Conservation (phyloP, 1,284 basidiomycete genomes). For the Phellinidium pouzarii region DNA sequence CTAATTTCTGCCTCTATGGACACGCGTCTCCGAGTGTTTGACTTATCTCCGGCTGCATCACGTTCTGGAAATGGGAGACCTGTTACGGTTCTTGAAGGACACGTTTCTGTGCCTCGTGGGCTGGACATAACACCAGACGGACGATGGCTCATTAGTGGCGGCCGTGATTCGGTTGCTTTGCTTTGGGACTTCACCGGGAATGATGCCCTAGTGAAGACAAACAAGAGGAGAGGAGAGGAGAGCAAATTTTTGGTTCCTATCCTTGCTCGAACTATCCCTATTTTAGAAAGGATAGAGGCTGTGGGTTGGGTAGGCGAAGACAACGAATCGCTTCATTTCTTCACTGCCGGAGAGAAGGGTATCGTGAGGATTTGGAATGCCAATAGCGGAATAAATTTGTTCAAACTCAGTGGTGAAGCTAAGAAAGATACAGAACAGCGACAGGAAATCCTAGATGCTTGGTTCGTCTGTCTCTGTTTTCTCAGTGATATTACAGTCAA, state of each 20-base stretch:
- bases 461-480: conserved; percentile 43
- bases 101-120: conserved; percentile 86
- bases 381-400: conserved; percentile 55
- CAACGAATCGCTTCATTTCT: conserved; percentile 52
- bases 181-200: conserved; percentile 74
- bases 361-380: conserved; percentile 80
- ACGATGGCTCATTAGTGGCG: conserved; percentile 81
- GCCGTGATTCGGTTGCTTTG: conserved; percentile 84
- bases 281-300: conserved; percentile 83
- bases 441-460: conserved; percentile 61
- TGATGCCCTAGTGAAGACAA: conserved; percentile 22
- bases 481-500: conserved; percentile 16
- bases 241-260: conserved; percentile 39
- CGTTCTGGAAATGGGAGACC: conserved; percentile 59
- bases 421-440: conserved; percentile 68
- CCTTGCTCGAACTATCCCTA: conserved; percentile 79
- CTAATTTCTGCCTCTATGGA: conserved; percentile 88
- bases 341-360: conserved; percentile 87
- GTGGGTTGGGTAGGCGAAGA: conserved; percentile 64
- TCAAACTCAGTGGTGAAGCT: conserved; percentile 47
- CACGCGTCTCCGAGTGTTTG: conserved; percentile 84
- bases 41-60: conserved; percentile 59
- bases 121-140: conserved; percentile 82
- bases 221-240: conserved; percentile 47
- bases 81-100: conserved; percentile 78